A percentile compares a stretch with the other conserved stretches of the same genome.
Conservation (phyloP, 2,329 filamentous ascomycete genomes). For the Aureobasidium uvarum region DNA sequence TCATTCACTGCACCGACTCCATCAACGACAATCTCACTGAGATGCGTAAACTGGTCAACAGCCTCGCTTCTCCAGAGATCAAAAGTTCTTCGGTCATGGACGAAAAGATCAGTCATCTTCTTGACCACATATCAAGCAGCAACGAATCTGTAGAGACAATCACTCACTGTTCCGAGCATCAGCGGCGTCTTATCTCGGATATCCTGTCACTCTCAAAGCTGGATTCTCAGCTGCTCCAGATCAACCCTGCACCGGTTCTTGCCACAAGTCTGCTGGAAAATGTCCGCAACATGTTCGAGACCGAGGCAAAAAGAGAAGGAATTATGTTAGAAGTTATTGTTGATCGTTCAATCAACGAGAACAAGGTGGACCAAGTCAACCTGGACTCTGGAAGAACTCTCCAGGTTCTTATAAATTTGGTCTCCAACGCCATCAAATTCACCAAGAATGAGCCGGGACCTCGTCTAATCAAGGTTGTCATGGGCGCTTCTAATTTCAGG, state of each 20-base stretch:
- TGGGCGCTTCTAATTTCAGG: slow-evolving; percentile 38
- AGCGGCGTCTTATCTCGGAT: slow-evolving; percentile 48
- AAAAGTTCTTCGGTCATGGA: neutral
- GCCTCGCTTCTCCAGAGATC: slow-evolving; percentile 2
- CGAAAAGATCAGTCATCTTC: neutral
- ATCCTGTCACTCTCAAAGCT: slow-evolving; percentile 46
- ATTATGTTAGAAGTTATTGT: slow-evolving; percentile 37
- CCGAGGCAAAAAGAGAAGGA: slow-evolving; percentile 39
- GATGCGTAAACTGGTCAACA: slow-evolving; percentile 26
- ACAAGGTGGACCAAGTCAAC: slow-evolving; percentile 35
- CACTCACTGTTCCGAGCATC: slow-evolving; percentile 35
- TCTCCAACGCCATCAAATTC: slow-evolving; percentile 44
- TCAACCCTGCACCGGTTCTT: slow-evolving; percentile 43
- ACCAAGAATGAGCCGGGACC: slow-evolving; percentile 41
- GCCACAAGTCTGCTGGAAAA: slow-evolving; percentile 39
- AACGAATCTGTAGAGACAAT: slow-evolving; percentile 35
- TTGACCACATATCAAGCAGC: slow-evolving; percentile 12
- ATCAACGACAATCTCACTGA: slow-evolving; percentile 11
- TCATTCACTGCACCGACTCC: slow-evolving; percentile 46
- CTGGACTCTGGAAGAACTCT: slow-evolving; percentile 36
- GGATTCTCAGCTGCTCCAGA: slow-evolving; percentile 37
- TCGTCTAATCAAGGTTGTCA: slow-evolving; percentile 42
- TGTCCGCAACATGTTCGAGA: slow-evolving; percentile 41
- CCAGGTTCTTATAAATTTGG: slow-evolving; percentile 38
- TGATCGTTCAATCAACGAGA: slow-evolving; percentile 39